These are phyloP conservation scores for Naganishia antarctica DNA, from an alignment of 768 basidiomycete genomes.

Conservation along the genomic window DNA sequence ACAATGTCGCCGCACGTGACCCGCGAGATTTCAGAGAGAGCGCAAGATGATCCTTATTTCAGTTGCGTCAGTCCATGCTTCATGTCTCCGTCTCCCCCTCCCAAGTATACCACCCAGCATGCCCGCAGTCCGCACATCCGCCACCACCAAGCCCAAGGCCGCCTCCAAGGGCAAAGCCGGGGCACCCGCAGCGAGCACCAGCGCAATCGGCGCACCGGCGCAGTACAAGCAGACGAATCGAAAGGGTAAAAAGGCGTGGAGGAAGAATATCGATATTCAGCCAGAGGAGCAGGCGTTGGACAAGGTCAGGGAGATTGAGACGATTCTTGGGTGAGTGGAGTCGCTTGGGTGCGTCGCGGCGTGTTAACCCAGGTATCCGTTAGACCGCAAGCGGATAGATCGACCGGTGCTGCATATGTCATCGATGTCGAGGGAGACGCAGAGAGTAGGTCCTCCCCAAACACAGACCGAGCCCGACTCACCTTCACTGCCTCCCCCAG, in stretches of 20 bases:
- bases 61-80: background rate
- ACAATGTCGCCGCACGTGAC: conserved; percentile 18
- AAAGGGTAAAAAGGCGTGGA: conserved; percentile 88
- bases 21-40: conserved; percentile 5
- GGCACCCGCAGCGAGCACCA: conserved; percentile 8
- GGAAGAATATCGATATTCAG: conserved; percentile 83
- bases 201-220: conserved; percentile 49
- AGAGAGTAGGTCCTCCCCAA: background rate
- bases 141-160: conserved; percentile 2
- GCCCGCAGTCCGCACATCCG: conserved; percentile 6
- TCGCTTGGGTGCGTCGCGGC: background rate
- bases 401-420: background rate
- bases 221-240: conserved; percentile 61
- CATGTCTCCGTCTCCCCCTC: background rate
- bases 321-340: conserved; percentile 64
- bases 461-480: too few relatives aligned
- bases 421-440: conserved; percentile 28
- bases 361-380: too few relatives aligned
- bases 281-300: conserved; percentile 74
- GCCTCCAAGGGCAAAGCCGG: conserved; percentile 22
- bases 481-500: background rate
- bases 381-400: background rate
- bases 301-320: conserved; percentile 70
- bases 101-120: background rate
- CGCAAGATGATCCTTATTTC: background rate